Conservation (phyloP, 1,139 yeast species). For the Saccharomyces uvarum region DNA sequence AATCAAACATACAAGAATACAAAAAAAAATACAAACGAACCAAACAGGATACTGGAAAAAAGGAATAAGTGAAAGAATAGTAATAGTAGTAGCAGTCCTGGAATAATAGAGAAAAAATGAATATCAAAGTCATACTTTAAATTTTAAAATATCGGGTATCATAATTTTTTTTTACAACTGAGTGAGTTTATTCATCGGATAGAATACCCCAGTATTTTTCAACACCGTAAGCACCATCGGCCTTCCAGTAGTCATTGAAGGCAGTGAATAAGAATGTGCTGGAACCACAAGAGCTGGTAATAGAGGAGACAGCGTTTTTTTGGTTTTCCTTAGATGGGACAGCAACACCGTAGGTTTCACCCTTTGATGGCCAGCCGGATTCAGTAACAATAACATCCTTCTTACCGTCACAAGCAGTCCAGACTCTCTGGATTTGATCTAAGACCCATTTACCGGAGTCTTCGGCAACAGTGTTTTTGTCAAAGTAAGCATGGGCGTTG, state of each 20-base stretch:
- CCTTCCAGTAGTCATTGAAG: slow-evolving; percentile 73
- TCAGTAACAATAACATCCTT: slow-evolving; percentile 60
- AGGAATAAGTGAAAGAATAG: background rate
- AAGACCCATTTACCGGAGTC: slow-evolving; percentile 67
- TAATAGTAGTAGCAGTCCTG: background rate
- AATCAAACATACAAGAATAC: background rate
- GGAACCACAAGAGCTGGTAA: slow-evolving; percentile 47
- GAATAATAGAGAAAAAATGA: background rate
- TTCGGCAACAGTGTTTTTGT: slow-evolving; percentile 56
- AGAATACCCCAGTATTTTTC: slow-evolving; percentile 71
- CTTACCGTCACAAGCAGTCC: slow-evolving; percentile 54
- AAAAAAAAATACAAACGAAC: background rate
- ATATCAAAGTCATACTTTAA: background rate
- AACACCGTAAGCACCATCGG: slow-evolving; percentile 55
- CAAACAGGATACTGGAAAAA: background rate
- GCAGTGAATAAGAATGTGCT: slow-evolving; percentile 61
- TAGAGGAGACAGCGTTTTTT: slow-evolving; percentile 49
- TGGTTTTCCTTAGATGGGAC: slow-evolving; percentile 65
- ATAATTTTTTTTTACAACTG: background rate
- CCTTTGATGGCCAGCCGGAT: slow-evolving; percentile 78
- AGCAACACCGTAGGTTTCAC: slow-evolving; percentile 57
- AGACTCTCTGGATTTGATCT: slow-evolving; percentile 58
- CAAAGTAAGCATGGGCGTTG: slow-evolving; percentile 77
- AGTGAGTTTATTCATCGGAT: slow-evolving; percentile 16
- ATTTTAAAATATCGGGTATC: background rate